phyloP scores from a whole-genome alignment of 1,139 yeast species.

The Cylindricascospora bacillispora region DNA sequence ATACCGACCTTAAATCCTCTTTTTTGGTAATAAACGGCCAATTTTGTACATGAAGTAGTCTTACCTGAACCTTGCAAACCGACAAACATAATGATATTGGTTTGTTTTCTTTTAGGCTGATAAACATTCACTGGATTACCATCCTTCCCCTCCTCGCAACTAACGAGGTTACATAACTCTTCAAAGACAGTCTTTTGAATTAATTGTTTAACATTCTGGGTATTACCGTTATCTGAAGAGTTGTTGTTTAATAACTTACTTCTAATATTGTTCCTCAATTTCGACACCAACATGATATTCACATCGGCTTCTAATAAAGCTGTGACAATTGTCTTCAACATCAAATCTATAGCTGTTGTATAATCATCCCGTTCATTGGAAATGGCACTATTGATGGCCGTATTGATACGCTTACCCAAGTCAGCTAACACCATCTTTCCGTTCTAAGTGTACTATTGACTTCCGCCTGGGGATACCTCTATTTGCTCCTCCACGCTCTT shows the following conservation, averaged over 20 bases:
- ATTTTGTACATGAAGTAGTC: slow-evolving; percentile 92
- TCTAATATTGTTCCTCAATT: slow-evolving; percentile 62
- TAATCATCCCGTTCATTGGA: slow-evolving; percentile 41
- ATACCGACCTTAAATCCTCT: slow-evolving; percentile 91
- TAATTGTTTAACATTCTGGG: slow-evolving; percentile 51
- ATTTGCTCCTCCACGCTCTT: too few species aligned
- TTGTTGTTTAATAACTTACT: slow-evolving; percentile 33
- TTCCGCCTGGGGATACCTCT: not conserved
- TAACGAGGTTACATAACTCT: slow-evolving; percentile 78
- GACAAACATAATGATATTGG: slow-evolving; percentile 85
- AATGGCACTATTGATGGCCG: slow-evolving; percentile 62
- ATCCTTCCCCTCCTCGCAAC: slow-evolving; percentile 34
- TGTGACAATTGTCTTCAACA: slow-evolving; percentile 79
- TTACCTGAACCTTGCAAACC: slow-evolving; percentile 99
- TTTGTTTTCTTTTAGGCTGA: slow-evolving; percentile 70
- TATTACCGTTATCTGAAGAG: slow-evolving; percentile 24
- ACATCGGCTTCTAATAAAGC: slow-evolving; percentile 91
- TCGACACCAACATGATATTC: slow-evolving; percentile 70
- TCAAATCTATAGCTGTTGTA: slow-evolving; percentile 43
- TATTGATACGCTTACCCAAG: slow-evolving; percentile 74
- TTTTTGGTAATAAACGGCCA: slow-evolving; percentile 88
- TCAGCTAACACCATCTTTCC: slow-evolving; percentile 87
- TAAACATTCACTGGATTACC: slow-evolving; percentile 48
- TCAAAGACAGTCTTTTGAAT: slow-evolving; percentile 90
- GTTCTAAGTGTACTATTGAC: too few species aligned